Conservation (phyloP, 305 asterid genomes). For the Plantago rigida region DNA sequence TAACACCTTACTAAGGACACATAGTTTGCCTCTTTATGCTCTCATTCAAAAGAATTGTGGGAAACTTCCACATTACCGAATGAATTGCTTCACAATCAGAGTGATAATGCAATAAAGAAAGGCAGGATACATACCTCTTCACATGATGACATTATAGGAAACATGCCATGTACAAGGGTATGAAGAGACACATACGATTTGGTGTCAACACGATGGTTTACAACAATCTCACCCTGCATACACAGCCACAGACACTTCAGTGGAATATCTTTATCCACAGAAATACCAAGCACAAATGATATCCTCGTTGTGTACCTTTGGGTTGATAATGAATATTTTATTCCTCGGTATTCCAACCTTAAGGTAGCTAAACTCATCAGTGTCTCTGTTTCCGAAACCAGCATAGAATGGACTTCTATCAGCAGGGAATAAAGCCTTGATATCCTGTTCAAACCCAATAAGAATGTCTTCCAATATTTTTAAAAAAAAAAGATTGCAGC, state of each 20-base stretch:
- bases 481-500: not conserved
- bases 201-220: conserved; percentile 61
- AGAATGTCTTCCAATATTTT: conserved; percentile 5
- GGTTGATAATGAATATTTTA: conserved; percentile 83
- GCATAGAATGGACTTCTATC: conserved; percentile 88
- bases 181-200: conserved; percentile 69
- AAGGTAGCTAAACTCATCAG: conserved; percentile 89
- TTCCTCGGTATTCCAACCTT: conserved; percentile 91
- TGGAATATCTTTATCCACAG: conserved; percentile 18
- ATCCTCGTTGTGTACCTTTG: conserved; percentile 48
- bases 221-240: conserved; percentile 80
- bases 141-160: conserved; percentile 54
- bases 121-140: conserved; percentile 53
- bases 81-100: not conserved
- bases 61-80: too few relatives aligned
- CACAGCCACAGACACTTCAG: conserved; percentile 12
- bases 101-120: conserved; percentile 5
- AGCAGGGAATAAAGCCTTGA: conserved; percentile 79
- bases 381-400: conserved; percentile 92
- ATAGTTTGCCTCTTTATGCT: too few relatives aligned
- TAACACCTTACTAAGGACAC: too few relatives aligned
- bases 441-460: conserved; percentile 42
- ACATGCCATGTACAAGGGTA: conserved; percentile 76
- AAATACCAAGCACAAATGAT: not conserved
- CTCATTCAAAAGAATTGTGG: too few relatives aligned